Evolutionary conservation across 2,329 filamentous ascomycete species (phyloP), one percentile per base, ranked within the genome.

Genomic region (Rasamsonia emersonii): DNA sequence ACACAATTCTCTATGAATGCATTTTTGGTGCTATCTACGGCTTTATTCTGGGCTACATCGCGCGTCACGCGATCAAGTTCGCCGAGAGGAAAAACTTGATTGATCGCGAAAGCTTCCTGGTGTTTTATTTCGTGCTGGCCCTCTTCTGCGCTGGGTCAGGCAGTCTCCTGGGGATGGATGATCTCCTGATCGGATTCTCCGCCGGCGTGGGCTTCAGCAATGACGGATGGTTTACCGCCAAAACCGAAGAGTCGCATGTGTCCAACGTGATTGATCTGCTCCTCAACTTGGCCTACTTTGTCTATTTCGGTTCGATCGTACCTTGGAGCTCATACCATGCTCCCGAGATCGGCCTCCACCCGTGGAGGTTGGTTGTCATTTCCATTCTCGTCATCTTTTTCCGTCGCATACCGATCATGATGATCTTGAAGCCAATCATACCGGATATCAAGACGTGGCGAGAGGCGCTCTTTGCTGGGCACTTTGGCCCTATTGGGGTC

Each of bases 191-290:
- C 23, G 91, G 91, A 23, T 98, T 98, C 51, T 80, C 89, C 9
- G 86, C 84, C 34, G 91, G 91, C 36, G 91, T 98, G n/a, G 91
- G 91, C 33, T 98, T 98, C 67, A 95, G 88, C 47, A 98, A 98
- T 58, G 91, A 98, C 53, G 91, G 91, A 44, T 98, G 91, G 91
- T 98, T 98, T 50, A 83, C 84, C 10, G 84, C 95, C 53, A 95
- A 95, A 69, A 98, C 91, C 0, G 91, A 98, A 55, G 91, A 98
- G 59, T 89, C 91, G 0, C 91, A 96, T 56, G 91, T 98, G 7
- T 96, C 89, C 58, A 96, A 98, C 75, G 91, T 98, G 55, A 98
- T 98, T 52, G 91, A 98, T 68, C 62, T 98, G 56, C 68, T 98
- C 39, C 79, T 98, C 65, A 98, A 98, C 61, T 74, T 98, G 77